Evolutionary conservation across 2,329 filamentous ascomycete species (phyloP), one percentile per base, ranked within the genome.

Genomic region (Erysiphe neolycopersici): DNA sequence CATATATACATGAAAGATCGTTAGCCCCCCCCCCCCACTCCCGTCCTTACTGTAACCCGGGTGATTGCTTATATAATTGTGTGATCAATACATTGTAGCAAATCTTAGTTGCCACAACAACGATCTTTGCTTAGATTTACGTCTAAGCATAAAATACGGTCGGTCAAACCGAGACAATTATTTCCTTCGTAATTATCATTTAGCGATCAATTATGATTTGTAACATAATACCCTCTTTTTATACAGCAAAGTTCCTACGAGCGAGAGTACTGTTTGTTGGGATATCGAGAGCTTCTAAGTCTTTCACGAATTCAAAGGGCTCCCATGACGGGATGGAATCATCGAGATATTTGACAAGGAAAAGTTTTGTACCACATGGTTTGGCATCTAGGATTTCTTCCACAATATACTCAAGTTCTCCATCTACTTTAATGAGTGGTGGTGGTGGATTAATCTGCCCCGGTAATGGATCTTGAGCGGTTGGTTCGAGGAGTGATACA

Each of bases 401-500:
- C 5, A 38, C 17, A 5, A 18, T 5, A 22, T 18, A 22, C n/a
- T 38, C 37, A 10, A 38, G 4, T 12, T 38, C 37, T 2, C 37
- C 17, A 18, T 38, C 37, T 5, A 38, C 17, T 6, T 12, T 14
- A 19, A 22, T 11, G 3, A 13, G 37, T 13, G 37, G 17, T 13
- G 37, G 17, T 12, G 17, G n/a, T 38, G 12, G 16, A 18, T 18
- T 38, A 11, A 18, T 38, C 12, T 38, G 17, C 5, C 13, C 36
- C 1, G 36, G n/a, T 10, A 14, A 18, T 10, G 35, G 36, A 22
- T 38, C 17, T 22, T 12, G 1, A 22, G n/a, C 11, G 1, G 5
- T 14, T 38, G 17, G 37, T 19, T 38, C 17, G 10, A 46, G 36
- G 13, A 43, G 36, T 14, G 44, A 43, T 29, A 46, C 42, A 31